phyloP scores from a whole-genome alignment of 148 eudicot genomes.

The Bassia scoparia region DNA sequence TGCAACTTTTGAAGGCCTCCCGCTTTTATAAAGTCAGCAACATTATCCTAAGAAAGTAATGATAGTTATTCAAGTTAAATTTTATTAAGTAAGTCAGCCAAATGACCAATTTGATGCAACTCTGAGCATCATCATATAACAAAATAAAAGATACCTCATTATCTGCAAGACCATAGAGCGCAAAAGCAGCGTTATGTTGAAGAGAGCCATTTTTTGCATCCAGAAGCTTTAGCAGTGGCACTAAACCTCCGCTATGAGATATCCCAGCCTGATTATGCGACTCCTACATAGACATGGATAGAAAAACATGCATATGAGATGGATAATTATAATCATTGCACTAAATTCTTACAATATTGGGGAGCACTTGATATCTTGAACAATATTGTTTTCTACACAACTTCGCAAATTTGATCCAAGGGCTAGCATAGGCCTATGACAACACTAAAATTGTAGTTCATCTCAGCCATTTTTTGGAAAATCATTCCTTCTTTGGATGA shows the following conservation, averaged over 20 bases:
- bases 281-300: conserved; percentile 25
- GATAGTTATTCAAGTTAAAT: neutral
- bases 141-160: conserved; percentile 59
- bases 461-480: too few species aligned
- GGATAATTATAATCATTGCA: too few species aligned
- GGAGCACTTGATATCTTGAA: too few species aligned
- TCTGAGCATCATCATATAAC: neutral
- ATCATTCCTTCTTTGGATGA: too few species aligned
- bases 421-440: too few species aligned
- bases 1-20: conserved; percentile 87
- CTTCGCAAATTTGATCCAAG: too few species aligned
- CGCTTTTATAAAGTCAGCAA: conserved; percentile 58
- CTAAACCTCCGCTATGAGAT: conserved; percentile 34
- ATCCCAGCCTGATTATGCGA: conserved; percentile 38
- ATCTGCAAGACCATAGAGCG: conserved; percentile 47
- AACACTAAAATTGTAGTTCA: too few species aligned
- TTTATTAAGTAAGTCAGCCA: neutral
- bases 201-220: conserved; percentile 35
- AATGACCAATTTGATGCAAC: neutral
- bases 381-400: too few species aligned
- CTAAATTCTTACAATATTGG: too few species aligned
- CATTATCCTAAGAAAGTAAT: conserved; percentile 53
- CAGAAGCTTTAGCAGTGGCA: conserved; percentile 33
- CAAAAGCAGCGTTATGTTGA: conserved; percentile 40
- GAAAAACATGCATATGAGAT: too few species aligned